Evolutionary conservation across 306 rosid species (phyloP).

Genomic region (Boehmeria nivea): DNA sequence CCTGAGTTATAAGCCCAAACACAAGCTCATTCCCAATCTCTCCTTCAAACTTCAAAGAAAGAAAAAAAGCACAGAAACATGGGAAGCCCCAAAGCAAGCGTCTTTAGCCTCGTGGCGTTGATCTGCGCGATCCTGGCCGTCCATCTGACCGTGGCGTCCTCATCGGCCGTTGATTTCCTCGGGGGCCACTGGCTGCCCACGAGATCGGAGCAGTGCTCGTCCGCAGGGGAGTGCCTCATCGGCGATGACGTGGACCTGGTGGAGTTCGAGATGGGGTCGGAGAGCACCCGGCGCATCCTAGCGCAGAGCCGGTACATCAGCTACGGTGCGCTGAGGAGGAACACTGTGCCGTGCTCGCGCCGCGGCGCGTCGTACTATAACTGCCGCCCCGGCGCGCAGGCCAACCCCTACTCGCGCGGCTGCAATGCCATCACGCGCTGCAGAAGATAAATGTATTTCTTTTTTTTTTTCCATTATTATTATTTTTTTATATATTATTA

Average conservation of each 20-base stretch:
- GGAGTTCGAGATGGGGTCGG: constrained; percentile 82
- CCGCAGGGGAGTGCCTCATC: constrained; percentile 60
- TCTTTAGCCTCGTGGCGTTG: constrained; percentile 23
- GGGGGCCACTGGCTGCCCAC: constrained; percentile 31
- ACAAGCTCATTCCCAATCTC: not conserved
- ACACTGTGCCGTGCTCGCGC: constrained; percentile 80
- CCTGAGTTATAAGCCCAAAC: constrained; percentile 25
- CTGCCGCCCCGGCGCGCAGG: constrained; percentile 85
- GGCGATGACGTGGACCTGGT: constrained; percentile 38
- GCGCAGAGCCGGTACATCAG: constrained; percentile 63
- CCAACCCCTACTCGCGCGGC: constrained; percentile 86
- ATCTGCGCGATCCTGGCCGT: constrained; percentile 50
- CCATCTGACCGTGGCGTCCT: constrained; percentile 31
- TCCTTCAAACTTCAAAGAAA: not conserved
- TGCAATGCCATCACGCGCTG: constrained; percentile 82
- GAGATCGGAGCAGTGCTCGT: constrained; percentile 55
- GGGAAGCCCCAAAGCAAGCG: constrained; percentile 26
- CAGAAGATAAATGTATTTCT: constrained; percentile 43
- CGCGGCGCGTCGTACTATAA: constrained; percentile 97
- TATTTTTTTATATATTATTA: not conserved
- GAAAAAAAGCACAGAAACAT: constrained; percentile 26
- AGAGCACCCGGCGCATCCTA: constrained; percentile 74
- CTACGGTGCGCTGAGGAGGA: constrained; percentile 93
- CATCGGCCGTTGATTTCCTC: constrained; percentile 42
- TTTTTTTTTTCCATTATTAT: not conserved